These are phyloP conservation scores for Solanum hybrid DNA, from an alignment of 305 asterid species.

Conservation along the genomic window DNA sequence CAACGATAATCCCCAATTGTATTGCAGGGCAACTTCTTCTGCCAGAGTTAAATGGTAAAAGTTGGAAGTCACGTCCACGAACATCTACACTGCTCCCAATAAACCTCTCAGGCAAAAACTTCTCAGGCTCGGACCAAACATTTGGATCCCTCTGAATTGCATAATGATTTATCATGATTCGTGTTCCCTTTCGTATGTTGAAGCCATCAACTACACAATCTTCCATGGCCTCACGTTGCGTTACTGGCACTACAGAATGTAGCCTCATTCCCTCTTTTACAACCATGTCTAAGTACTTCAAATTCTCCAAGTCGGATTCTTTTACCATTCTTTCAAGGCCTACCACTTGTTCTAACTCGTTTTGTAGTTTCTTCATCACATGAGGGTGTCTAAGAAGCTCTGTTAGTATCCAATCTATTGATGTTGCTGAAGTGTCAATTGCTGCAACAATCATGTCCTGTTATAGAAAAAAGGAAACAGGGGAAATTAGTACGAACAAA, in stretches of 20 bases:
- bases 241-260: neutral
- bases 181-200: neutral
- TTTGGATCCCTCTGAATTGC: neutral
- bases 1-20: neutral
- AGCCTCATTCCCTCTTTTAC: neutral
- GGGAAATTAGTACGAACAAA: neutral
- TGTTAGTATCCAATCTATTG: neutral
- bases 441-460: neutral
- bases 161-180: neutral
- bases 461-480: neutral
- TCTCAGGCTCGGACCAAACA: neutral
- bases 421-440: neutral
- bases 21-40: neutral
- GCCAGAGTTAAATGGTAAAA: neutral
- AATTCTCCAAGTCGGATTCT: neutral
- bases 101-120: neutral
- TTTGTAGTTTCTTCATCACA: neutral
- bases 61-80: neutral
- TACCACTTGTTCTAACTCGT: neutral
- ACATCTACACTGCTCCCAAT: neutral
- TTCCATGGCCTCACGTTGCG: neutral
- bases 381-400: neutral
- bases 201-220: neutral
- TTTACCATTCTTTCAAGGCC: neutral
- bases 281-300: neutral